Conservation (phyloP, 2,329 filamentous ascomycete species). For the Aspergillus nomiae region DNA sequence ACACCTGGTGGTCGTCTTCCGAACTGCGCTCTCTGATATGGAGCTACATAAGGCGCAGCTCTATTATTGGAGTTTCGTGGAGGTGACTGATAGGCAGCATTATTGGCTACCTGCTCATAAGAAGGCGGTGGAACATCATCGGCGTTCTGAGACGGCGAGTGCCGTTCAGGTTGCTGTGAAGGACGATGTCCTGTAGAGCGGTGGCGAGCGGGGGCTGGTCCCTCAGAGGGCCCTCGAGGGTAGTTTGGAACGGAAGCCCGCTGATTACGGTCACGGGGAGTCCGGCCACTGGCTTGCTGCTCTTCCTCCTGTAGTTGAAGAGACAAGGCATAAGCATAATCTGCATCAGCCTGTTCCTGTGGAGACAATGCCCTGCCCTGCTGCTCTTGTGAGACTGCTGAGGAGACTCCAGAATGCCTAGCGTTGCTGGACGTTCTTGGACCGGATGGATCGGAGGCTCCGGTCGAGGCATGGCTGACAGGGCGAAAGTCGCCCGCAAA, state of each 20-base stretch:
- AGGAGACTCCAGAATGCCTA: slow-evolving; percentile 15
- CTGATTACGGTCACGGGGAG: slow-evolving; percentile 43
- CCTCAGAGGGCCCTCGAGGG: slow-evolving; percentile 18
- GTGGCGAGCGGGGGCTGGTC: slow-evolving; percentile 10
- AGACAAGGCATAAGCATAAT: slow-evolving; percentile 85
- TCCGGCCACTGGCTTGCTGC: slow-evolving; percentile 57
- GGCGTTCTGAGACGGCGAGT: slow-evolving; percentile 30
- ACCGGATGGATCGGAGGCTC: slow-evolving; percentile 30
- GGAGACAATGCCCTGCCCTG: slow-evolving; percentile 23
- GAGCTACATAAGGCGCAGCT: slow-evolving; percentile 20
- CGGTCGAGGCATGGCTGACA: slow-evolving; percentile 63
- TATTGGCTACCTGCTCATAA: slow-evolving; percentile 65
- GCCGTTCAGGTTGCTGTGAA: slow-evolving; percentile 18
- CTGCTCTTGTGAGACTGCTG: slow-evolving; percentile 16
- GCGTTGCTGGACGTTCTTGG: slow-evolving; percentile 30
- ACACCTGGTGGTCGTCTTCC: slow-evolving; percentile 19
- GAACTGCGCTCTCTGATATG: slow-evolving; percentile 23
- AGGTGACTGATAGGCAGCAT: slow-evolving; percentile 58
- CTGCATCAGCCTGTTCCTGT: slow-evolving; percentile 69
- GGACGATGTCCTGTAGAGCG: slow-evolving; percentile 29
- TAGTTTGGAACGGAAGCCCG: slow-evolving; percentile 24
- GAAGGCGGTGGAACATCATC: slow-evolving; percentile 63
- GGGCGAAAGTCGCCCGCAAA: slow-evolving; percentile 87
- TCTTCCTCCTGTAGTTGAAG: slow-evolving; percentile 95
- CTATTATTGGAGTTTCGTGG: slow-evolving; percentile 39